A percentile compares a stretch with the other conserved stretches of the same genome.
phyloP scores from a whole-genome alignment of 768 basidiomycete species.

The Suillus weaverae region DNA sequence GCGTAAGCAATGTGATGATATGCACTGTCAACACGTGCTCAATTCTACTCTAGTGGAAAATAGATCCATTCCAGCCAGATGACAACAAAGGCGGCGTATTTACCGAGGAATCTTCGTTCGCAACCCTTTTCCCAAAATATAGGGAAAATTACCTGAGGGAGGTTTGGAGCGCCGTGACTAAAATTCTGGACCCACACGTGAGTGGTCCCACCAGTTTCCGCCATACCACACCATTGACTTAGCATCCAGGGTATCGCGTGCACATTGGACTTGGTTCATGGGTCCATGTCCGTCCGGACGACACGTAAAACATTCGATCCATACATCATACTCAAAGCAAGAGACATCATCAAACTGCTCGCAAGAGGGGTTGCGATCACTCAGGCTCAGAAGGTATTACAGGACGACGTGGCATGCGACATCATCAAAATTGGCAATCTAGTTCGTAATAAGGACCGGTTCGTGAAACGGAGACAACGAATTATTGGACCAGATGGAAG shows the following conservation, averaged over 20 bases:
- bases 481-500: conserved; percentile 98
- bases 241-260: conserved; percentile 75
- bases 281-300: conserved; percentile 96
- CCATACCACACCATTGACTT: conserved; percentile 2
- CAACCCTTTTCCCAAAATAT: conserved; percentile 97
- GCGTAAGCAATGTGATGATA: conserved; percentile 39
- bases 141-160: conserved; percentile 95
- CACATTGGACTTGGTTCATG: conserved; percentile 92
- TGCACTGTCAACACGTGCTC: conserved; percentile 8
- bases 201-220: conserved; percentile 22
- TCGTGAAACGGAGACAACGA: conserved; percentile 92
- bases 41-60: conserved; percentile 68
- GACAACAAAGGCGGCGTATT: conserved; percentile 86
- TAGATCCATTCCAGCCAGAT: conserved; percentile 70
- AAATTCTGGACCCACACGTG: conserved; percentile 79
- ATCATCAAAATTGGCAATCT: conserved; percentile 97
- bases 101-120: conserved; percentile 95
- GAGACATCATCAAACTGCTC: conserved; percentile 93
- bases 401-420: conserved; percentile 90
- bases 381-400: conserved; percentile 86
- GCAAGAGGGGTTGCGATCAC: conserved; percentile 86
- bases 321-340: conserved; percentile 92
- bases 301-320: conserved; percentile 98
- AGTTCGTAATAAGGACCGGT: conserved; percentile 93
- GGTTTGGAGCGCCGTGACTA: conserved; percentile 90